Percentiles rank a stretch among this genome's conserved stretches.
Conservation (phyloP, 2,329 filamentous ascomycete genomes). For the Didymosphaeria variabile region DNA sequence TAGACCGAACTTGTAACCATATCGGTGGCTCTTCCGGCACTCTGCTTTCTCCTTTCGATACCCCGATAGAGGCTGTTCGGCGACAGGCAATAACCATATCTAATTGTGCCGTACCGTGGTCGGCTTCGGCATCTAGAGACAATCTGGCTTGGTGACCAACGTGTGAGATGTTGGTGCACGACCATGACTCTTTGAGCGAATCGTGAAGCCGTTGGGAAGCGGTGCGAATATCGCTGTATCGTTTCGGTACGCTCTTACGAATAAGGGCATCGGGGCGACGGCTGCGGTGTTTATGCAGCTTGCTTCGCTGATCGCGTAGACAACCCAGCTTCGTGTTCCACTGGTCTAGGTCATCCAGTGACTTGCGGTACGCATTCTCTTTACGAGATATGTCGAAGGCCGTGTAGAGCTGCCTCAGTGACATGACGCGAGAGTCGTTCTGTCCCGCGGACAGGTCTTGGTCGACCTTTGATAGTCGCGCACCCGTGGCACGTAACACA, state of each 20-base stretch:
- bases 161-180: constrained; percentile 21
- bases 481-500: constrained; percentile 13
- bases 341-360: constrained; percentile 15
- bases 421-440: not conserved
- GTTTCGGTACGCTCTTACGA: constrained; percentile 9
- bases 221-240: constrained; percentile 8
- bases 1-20: constrained; percentile 20
- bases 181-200: constrained; percentile 19
- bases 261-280: constrained; percentile 3
- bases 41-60: not conserved
- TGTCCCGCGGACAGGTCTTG: not conserved
- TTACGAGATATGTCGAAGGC: constrained; percentile 20
- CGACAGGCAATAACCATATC: constrained; percentile 22
- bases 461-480: constrained; percentile 6
- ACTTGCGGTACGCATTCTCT: constrained; percentile 16
- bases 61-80: constrained; percentile 1
- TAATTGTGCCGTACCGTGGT: constrained; percentile 13
- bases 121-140: constrained; percentile 15
- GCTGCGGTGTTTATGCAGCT: constrained; percentile 14
- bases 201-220: constrained; percentile 15
- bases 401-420: not conserved
- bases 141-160: constrained; percentile 21
- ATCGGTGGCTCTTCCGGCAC: constrained; percentile 14
- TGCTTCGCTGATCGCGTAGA: constrained; percentile 16
- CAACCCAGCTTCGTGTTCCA: constrained; percentile 18